A percentile compares a stretch with the other conserved stretches of the same genome.
Conservation (phyloP, 23 red algal genomes). For the Gracilaria domingensis region DNA sequence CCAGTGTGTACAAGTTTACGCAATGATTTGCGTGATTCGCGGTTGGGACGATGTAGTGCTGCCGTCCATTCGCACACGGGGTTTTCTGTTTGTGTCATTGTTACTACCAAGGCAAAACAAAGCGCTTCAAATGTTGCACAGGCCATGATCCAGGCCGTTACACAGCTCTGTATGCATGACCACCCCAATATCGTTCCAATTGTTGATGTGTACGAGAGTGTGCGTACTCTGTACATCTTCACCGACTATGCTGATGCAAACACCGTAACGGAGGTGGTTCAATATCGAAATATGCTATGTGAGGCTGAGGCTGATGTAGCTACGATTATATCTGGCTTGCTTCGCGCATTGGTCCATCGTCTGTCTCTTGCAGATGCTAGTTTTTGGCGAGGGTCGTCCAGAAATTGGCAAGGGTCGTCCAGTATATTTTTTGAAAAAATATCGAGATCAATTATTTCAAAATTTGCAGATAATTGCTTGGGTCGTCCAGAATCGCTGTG, state of each 20-base stretch:
- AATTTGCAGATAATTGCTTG: too few species aligned
- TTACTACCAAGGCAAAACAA: slow-evolving; percentile 38
- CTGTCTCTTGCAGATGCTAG: too few species aligned
- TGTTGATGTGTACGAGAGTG: slow-evolving; percentile 55
- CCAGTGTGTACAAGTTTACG: slow-evolving; percentile 49
- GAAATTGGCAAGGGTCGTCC: too few species aligned
- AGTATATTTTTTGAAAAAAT: too few species aligned
- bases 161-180: slow-evolving; percentile 40
- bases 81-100: slow-evolving; percentile 44
- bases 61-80: slow-evolving; percentile 15
- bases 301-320: slow-evolving; percentile 68
- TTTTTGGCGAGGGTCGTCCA: too few species aligned
- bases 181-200: slow-evolving; percentile 42
- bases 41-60: slow-evolving; percentile 40
- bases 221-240: slow-evolving; percentile 41
- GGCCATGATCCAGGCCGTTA: slow-evolving; percentile 43
- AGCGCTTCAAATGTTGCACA: slow-evolving; percentile 22
- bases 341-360: slow-evolving; percentile 31
- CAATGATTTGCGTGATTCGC: slow-evolving; percentile 25
- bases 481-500: too few species aligned
- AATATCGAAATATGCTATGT: slow-evolving; percentile 20
- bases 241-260: slow-evolving; percentile 31
- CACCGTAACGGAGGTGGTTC: slow-evolving; percentile 37
- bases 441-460: too few species aligned
- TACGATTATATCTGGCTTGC: slow-evolving; percentile 20